Percentiles rank a stretch among this genome's conserved stretches.
Evolutionary conservation across 2,329 filamentous ascomycete species (phyloP).

Genomic region (Monascus ruber): DNA sequence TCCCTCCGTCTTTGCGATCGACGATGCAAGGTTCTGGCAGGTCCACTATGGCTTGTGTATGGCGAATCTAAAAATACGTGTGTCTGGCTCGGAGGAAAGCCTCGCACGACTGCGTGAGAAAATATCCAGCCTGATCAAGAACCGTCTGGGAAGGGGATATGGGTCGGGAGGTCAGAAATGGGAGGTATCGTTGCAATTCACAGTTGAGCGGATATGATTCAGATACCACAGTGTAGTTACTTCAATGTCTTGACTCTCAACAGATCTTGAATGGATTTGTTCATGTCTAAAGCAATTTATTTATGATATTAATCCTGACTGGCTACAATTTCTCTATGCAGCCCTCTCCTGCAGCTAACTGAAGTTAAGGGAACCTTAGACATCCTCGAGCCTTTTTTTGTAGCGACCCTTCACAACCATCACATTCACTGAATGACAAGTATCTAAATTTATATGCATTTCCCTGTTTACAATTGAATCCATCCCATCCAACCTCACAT

Average conservation of each 20-base stretch:
- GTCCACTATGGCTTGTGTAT: slow-evolving; percentile 95
- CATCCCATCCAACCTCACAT: no score
- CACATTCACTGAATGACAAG: no score
- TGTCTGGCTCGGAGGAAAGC: slow-evolving; percentile 60
- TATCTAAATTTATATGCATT: no score
- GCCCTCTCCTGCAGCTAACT: background rate
- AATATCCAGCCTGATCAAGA: slow-evolving; percentile 67
- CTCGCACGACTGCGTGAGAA: slow-evolving; percentile 63
- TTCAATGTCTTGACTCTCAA: background rate
- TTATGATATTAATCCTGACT: background rate
- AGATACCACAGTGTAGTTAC: background rate
- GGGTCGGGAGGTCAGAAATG: slow-evolving; percentile 69
- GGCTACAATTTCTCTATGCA: background rate
- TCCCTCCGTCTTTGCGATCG: slow-evolving; percentile 60
- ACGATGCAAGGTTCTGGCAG: slow-evolving; percentile 96
- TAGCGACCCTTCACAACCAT: no score
- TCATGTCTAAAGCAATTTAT: background rate
- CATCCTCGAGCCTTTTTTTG: no score
- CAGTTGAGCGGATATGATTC: slow-evolving; percentile 36
- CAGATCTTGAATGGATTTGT: no score
- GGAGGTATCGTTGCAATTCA: slow-evolving; percentile 86
- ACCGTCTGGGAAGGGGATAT: slow-evolving; percentile 77
- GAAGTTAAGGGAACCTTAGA: no score
- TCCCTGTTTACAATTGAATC: no score
- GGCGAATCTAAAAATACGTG: slow-evolving; percentile 77